Evolutionary conservation across 2,329 filamentous ascomycete genomes (phyloP).

Genomic region (Fusarium sp.): DNA sequence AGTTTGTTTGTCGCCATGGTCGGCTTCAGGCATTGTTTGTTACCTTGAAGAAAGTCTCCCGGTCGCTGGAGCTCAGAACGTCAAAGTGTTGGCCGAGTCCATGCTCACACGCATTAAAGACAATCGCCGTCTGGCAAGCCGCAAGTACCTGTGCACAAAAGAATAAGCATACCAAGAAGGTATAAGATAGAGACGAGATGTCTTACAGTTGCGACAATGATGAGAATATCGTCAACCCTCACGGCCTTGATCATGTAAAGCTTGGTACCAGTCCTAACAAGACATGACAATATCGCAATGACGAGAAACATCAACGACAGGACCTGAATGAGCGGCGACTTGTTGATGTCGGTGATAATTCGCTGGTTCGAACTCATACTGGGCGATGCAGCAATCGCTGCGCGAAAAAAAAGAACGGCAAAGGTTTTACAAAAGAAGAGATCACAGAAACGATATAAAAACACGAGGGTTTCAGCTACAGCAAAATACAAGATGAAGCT

Average conservation of each 20-base stretch:
- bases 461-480: not conserved
- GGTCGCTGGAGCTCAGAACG: conserved; percentile 18
- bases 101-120: conserved; percentile 36
- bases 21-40: not conserved
- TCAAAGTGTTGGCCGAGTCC: conserved; percentile 39
- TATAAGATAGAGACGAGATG: not conserved
- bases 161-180: not conserved
- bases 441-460: conserved; percentile 3
- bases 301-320: conserved; percentile 46
- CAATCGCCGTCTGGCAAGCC: conserved; percentile 34
- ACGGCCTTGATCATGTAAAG: conserved; percentile 46
- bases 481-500: not conserved
- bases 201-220: conserved; percentile 41
- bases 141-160: conserved; percentile 30
- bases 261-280: conserved; percentile 44
- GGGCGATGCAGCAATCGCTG: conserved; percentile 9
- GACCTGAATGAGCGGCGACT: conserved; percentile 46
- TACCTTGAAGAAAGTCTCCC: conserved; percentile 44
- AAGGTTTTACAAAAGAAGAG: not conserved
- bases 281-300: conserved; percentile 41
- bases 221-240: conserved; percentile 42
- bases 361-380: conserved; percentile 40
- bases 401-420: not conserved
- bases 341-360: conserved; percentile 45
- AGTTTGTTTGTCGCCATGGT: not conserved